Evolutionary conservation across 371 early-diverging fungal species (phyloP), one percentile per base, ranked within the genome.

Genomic region (Cokeromyces recurvatus): DNA sequence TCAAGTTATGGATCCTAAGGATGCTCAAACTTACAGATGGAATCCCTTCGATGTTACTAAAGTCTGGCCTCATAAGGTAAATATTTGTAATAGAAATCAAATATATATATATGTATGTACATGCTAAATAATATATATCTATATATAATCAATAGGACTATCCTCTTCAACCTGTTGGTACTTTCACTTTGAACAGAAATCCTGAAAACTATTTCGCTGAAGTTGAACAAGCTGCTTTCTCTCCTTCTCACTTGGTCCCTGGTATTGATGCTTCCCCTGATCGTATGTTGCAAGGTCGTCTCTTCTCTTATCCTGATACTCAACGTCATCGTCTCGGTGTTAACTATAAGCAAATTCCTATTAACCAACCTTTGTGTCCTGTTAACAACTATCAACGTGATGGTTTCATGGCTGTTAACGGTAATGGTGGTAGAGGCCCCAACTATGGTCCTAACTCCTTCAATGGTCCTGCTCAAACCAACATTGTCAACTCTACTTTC

Each of bases 1-100:
- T 24, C 92, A 91, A 71, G 57, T 89, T 43, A 82, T 91, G 77
- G 74, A 76, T 16, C 73, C 74, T 15, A 74, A 80, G 34, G 78
- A 88, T 56, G 90, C 86, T 1, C 73, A 76, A 54, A 84, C 66
- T 39, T 86, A 82, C 56, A 78, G 78, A 19, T 90, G 75, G 68
- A 84, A 90, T 51, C 68, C 79, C 12, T 83, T 92, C 56, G 92
- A 92, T 64, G 78, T 85, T 43, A 92, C 92, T 59, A 92, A 91
- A 77, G 78, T 87, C 35, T 80, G 84, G 78, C 76, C 87, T 27
- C 84, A 90, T 41, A 69, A 74, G 57, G 67, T 66, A 64, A 52
- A 12, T 29, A 29, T 29, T 5, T 8, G 29, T 11, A 29, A 29
- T n/a, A n/a, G n/a, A n/a, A n/a, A n/a, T n/a, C n/a, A n/a, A n/a